These are phyloP conservation scores for Aphanomyces astaci DNA, from an alignment of 352 stramenopile species.

Conservation along the genomic window DNA sequence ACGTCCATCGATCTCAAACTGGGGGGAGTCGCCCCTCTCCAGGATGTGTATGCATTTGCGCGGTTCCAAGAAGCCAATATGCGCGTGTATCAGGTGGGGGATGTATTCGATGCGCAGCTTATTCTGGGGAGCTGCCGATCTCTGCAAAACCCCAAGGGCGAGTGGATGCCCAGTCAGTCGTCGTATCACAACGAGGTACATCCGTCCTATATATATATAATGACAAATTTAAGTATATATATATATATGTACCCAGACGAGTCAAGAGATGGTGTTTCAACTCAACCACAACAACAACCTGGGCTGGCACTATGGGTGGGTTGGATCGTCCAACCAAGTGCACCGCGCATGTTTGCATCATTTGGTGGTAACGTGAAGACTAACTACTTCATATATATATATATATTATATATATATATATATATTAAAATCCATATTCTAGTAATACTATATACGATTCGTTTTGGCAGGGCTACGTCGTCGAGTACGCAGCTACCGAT, in stretches of 20 bases:
- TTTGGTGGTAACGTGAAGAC: constrained; percentile 18
- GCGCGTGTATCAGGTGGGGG: not conserved
- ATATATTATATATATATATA: too few relatives aligned
- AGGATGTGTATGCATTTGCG: not conserved
- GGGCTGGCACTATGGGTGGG: constrained; percentile 21
- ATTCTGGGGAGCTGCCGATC: not conserved
- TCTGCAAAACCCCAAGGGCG: not conserved
- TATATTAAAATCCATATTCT: too few relatives aligned
- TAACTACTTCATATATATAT: too few relatives aligned
- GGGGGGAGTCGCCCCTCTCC: not conserved
- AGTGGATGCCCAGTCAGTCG: constrained; percentile 8
- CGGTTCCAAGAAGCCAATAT: not conserved
- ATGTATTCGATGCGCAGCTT: constrained; percentile 8
- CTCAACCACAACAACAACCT: constrained; percentile 18
- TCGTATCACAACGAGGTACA: not conserved
- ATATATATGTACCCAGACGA: not conserved
- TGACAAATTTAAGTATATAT: not conserved
- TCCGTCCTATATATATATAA: not conserved
- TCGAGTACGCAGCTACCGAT: not conserved
- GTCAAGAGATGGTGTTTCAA: not conserved
- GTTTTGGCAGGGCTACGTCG: not conserved
- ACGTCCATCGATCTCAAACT: not conserved
- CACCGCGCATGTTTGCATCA: constrained; percentile 12
- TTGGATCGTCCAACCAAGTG: constrained; percentile 12
- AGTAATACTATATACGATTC: too few relatives aligned